Percentiles rank a stretch among this genome's conserved stretches.
Conservation (phyloP, 1,284 basidiomycete genomes). For the Puccinia horiana region DNA sequence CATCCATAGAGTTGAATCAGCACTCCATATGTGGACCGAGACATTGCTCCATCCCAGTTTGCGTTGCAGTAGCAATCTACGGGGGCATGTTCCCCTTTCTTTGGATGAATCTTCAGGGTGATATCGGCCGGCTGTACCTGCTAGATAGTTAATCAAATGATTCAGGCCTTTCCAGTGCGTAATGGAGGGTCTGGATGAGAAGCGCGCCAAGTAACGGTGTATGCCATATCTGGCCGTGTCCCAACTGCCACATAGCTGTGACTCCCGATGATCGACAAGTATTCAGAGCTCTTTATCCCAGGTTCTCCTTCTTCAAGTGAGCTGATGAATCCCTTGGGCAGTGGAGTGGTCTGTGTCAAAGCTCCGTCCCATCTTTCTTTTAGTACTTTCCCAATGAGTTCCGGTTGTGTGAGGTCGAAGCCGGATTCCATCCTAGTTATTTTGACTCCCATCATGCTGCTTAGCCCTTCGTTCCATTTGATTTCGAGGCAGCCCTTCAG, state of each 20-base stretch:
- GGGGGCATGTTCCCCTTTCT: too few species aligned
- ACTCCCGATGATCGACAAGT: background rate
- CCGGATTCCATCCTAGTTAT: background rate
- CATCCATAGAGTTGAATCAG: too few species aligned
- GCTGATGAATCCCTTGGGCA: background rate
- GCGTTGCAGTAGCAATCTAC: too few species aligned
- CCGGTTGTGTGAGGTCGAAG: background rate
- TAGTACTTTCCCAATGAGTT: background rate
- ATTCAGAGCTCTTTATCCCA: background rate
- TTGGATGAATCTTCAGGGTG: too few species aligned
- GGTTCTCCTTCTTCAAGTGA: background rate
- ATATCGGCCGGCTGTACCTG: too few species aligned
- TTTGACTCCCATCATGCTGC: background rate
- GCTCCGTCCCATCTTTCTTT: background rate
- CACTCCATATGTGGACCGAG: background rate
- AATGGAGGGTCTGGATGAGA: too few species aligned
- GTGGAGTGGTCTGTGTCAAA: background rate
- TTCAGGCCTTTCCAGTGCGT: too few species aligned
- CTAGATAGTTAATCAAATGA: too few species aligned
- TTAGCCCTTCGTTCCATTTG: slow-evolving; percentile 20
- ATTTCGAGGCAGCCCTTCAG: background rate
- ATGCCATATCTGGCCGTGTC: slow-evolving; percentile 17
- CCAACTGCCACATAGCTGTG: slow-evolving; percentile 19
- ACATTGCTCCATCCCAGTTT: too few species aligned
- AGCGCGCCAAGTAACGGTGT: background rate